Percentiles rank a stretch among this genome's conserved stretches.
Conservation (phyloP, 805 yeast genomes). For the Kazachstania africana region DNA sequence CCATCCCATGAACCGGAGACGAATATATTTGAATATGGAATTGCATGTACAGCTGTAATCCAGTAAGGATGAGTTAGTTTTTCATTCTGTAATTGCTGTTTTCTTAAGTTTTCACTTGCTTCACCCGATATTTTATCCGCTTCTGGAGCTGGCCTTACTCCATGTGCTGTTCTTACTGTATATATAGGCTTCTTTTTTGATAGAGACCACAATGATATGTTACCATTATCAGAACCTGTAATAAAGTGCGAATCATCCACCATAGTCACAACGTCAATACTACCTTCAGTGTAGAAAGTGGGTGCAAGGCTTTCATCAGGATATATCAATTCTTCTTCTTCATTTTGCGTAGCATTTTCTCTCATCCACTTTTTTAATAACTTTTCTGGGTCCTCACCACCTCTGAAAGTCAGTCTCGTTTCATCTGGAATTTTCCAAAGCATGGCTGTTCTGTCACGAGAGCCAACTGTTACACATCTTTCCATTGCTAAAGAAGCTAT, state of each 20-base stretch:
- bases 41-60: constrained; percentile 70
- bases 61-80: constrained; percentile 57
- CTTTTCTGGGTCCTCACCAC: constrained; percentile 56
- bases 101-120: constrained; percentile 25
- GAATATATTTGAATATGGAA: constrained; percentile 78
- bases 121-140: constrained; percentile 48
- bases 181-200: constrained; percentile 80
- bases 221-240: constrained; percentile 94
- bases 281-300: constrained; percentile 59
- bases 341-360: constrained; percentile 21
- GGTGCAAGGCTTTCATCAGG: constrained; percentile 26
- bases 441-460: constrained; percentile 91
- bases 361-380: constrained; percentile 28
- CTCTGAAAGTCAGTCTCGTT: constrained; percentile 83
- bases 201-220: constrained; percentile 77
- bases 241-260: constrained; percentile 85
- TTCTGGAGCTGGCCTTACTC: constrained; percentile 39
- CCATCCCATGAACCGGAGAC: constrained; percentile 88
- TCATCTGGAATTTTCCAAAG: constrained; percentile 96
- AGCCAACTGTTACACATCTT: constrained; percentile 91
- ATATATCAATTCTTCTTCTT: constrained; percentile 21
- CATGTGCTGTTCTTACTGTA: constrained; percentile 67
- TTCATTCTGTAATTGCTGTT: constrained; percentile 45
- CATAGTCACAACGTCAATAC: constrained; percentile 84
- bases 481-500: constrained; percentile 74